Percentiles rank a stretch among this genome's conserved stretches.
Evolutionary conservation across 768 basidiomycete genomes (phyloP).

Genomic region (Agaricus blazei): DNA sequence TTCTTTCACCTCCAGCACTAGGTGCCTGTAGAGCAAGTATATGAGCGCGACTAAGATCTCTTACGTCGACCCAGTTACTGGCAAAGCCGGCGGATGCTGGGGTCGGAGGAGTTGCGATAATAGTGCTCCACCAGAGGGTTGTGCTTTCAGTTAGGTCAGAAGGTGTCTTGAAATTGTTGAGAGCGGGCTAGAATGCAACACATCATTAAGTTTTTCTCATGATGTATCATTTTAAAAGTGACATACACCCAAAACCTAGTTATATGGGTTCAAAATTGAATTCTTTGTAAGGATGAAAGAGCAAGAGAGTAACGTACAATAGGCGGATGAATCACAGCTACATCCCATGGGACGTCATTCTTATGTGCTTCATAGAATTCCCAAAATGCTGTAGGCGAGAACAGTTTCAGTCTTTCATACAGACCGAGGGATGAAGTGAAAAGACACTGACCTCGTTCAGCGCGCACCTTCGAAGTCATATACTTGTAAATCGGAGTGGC

Average conservation of each 20-base stretch:
- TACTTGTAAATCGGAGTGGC: conserved; percentile 5
- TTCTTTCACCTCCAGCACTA: conserved; percentile 9
- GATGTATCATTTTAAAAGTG: no score
- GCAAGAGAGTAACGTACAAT: neutral
- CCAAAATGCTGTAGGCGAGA: conserved; percentile 3
- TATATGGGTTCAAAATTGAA: no score
- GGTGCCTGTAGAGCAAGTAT: conserved; percentile 5
- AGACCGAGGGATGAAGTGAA: no score
- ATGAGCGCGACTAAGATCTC: conserved; percentile 8
- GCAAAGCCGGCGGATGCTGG: conserved; percentile 2
- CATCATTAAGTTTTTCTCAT: neutral
- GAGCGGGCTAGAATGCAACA: neutral
- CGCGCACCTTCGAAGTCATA: conserved; percentile 4
- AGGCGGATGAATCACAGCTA: neutral
- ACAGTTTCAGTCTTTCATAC: no score
- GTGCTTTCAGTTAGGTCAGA: neutral
- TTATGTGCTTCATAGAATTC: conserved; percentile 5
- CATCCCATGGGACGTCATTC: conserved; percentile 7
- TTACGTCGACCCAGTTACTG: conserved; percentile 8
- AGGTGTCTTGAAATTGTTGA: neutral
- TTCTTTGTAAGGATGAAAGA: neutral
- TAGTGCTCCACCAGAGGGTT: neutral
- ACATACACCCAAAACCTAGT: no score
- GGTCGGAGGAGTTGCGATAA: neutral
- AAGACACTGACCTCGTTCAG: conserved; percentile 1